Conservation (phyloP, 2,329 filamentous ascomycete species). For the Colletotrichum incanum region DNA sequence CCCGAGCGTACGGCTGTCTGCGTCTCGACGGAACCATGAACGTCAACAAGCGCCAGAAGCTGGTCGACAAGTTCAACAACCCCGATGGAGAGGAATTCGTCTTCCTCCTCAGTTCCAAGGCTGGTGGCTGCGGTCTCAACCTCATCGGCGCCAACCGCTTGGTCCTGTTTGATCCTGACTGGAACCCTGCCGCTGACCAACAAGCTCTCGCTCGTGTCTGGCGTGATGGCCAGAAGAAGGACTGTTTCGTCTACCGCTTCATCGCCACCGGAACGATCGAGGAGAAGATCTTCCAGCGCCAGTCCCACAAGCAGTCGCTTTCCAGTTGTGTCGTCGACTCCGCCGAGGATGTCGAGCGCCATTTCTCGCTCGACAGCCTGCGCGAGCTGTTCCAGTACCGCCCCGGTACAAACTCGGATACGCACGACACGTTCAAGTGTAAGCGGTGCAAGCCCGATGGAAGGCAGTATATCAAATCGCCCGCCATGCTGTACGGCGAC, state of each 20-base stretch:
- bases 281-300: slow-evolving; percentile 99
- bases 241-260: slow-evolving; percentile 99
- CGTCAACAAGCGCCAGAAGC: slow-evolving; percentile 95
- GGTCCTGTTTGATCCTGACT: slow-evolving; percentile 96
- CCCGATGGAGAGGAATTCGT: slow-evolving; percentile 92
- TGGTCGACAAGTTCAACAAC: slow-evolving; percentile 98
- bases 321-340: slow-evolving; percentile 97
- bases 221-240: slow-evolving; percentile 99
- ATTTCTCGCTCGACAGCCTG: slow-evolving; percentile 93
- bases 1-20: slow-evolving; percentile 86
- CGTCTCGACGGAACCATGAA: slow-evolving; percentile 98
- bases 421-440: slow-evolving; percentile 98
- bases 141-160: slow-evolving; percentile 95
- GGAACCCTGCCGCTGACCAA: slow-evolving; percentile 98
- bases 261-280: slow-evolving; percentile 98
- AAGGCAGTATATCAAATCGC: slow-evolving; percentile 88
- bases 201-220: slow-evolving; percentile 97
- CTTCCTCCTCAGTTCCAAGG: slow-evolving; percentile 96
- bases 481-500: slow-evolving; percentile 96
- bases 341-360: slow-evolving; percentile 95
- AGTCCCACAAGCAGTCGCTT: slow-evolving; percentile 97
- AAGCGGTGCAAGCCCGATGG: slow-evolving; percentile 93
- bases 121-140: slow-evolving; percentile 96
- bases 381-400: slow-evolving; percentile 96
- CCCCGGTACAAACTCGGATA: slow-evolving; percentile 88